These are phyloP conservation scores for Pelargonium citronellum DNA, from an alignment of 441 rosid species.

Conservation along the genomic window DNA sequence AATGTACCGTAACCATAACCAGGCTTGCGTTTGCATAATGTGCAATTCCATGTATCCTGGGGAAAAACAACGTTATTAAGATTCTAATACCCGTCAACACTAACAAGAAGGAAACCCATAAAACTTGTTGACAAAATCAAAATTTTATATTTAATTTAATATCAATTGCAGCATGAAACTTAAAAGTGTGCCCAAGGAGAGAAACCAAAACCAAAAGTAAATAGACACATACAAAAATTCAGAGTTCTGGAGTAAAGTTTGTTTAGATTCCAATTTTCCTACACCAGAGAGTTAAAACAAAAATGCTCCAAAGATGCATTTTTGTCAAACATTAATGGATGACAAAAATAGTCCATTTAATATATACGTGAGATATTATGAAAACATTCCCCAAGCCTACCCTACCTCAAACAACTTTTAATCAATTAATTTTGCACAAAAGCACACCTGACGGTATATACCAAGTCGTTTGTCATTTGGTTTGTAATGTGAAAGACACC, in stretches of 20 bases:
- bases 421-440: neutral
- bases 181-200: neutral
- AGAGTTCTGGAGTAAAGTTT: no score
- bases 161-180: neutral
- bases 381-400: neutral
- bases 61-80: conserved; percentile 19
- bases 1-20: conserved; percentile 44
- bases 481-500: conserved; percentile 57
- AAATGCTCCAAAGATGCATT: neutral
- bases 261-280: no score
- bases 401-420: conserved; percentile 3
- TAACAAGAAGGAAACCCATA: conserved; percentile 8
- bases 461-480: conserved; percentile 57
- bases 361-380: neutral
- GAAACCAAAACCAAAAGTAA: neutral
- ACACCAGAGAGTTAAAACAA: neutral
- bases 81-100: conserved; percentile 8
- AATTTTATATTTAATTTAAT: neutral
- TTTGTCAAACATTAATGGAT: neutral
- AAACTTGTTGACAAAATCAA: neutral
- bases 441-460: conserved; percentile 53
- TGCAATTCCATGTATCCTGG: conserved; percentile 44
- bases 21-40: conserved; percentile 39
- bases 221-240: neutral
- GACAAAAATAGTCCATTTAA: neutral